phyloP scores from a whole-genome alignment of 2,329 filamentous ascomycete species.

The Septoria linicola region DNA sequence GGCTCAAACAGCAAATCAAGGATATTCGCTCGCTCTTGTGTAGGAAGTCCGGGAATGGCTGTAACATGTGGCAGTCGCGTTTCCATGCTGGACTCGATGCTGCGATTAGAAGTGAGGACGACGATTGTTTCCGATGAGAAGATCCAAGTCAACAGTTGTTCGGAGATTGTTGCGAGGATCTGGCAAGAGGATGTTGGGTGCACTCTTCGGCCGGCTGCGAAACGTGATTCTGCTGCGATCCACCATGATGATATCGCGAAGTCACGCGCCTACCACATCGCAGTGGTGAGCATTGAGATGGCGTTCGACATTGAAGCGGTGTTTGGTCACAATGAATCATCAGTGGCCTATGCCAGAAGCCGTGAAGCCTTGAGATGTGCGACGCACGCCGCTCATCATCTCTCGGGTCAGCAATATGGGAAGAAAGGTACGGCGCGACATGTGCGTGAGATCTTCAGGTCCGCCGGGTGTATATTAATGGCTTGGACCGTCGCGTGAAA shows the following conservation, averaged over 20 bases:
- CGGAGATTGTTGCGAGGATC: too few species aligned
- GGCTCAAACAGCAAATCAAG: slow-evolving; percentile 86
- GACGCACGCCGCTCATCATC: background rate
- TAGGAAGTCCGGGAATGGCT: slow-evolving; percentile 56
- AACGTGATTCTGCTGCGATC: too few species aligned
- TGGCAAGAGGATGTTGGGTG: too few species aligned
- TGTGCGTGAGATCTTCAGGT: background rate
- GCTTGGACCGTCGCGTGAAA: too few species aligned
- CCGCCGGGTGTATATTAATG: background rate
- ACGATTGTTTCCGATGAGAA: background rate
- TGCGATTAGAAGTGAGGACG: slow-evolving; percentile 8
- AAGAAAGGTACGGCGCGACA: background rate
- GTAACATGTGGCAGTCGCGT: slow-evolving; percentile 57
- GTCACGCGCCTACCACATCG: too few species aligned
- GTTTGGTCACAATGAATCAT: too few species aligned
- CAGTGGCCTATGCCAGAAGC: too few species aligned
- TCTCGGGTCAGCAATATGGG: background rate
- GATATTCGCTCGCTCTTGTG: slow-evolving; percentile 55
- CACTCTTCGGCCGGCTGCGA: too few species aligned
- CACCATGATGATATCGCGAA: too few species aligned
- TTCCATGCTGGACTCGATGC: slow-evolving; percentile 16
- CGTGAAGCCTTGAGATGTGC: background rate
- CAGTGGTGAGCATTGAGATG: too few species aligned
- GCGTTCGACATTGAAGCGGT: too few species aligned
- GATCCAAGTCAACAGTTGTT: too few species aligned